A percentile compares a stretch with the other conserved stretches of the same genome.
Evolutionary conservation across 2,329 filamentous ascomycete species (phyloP).

Genomic region (Penicillium brasilianum): DNA sequence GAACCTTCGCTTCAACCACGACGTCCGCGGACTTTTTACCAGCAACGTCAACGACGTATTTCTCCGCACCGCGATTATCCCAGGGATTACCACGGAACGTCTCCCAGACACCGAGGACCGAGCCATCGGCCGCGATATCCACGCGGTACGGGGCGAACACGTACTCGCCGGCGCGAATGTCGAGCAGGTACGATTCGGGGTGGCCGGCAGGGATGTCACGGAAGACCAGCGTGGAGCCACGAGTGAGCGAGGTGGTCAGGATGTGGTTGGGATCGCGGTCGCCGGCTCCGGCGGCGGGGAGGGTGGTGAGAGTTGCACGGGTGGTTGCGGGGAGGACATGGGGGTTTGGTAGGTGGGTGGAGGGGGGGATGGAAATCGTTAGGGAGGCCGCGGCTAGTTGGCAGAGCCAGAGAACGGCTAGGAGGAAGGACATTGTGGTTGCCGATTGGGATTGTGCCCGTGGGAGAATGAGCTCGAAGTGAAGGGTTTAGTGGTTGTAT

Average conservation of each 20-base stretch:
- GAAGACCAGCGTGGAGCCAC: constrained; percentile 76
- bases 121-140: constrained; percentile 59
- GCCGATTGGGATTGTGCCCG: too few species aligned
- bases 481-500: background rate
- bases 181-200: constrained; percentile 72
- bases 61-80: constrained; percentile 73
- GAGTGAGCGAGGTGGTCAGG: constrained; percentile 67
- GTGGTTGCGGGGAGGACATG: constrained; percentile 51
- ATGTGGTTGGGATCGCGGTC: constrained; percentile 50
- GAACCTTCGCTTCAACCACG: constrained; percentile 65
- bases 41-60: constrained; percentile 42
- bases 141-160: constrained; percentile 80
- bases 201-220: constrained; percentile 61
- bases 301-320: constrained; percentile 57
- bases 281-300: constrained; percentile 39
- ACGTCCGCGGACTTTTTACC: constrained; percentile 41
- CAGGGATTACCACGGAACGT: constrained; percentile 89
- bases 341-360: constrained; percentile 52
- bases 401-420: constrained; percentile 27
- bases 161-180: constrained; percentile 74
- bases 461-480: too few species aligned
- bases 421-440: constrained; percentile 21
- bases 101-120: constrained; percentile 72
- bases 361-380: constrained; percentile 47
- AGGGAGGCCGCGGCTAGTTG: constrained; percentile 33